Conservation (phyloP, 176 grass and related monocot genomes). For the Zizania latifolia region DNA sequence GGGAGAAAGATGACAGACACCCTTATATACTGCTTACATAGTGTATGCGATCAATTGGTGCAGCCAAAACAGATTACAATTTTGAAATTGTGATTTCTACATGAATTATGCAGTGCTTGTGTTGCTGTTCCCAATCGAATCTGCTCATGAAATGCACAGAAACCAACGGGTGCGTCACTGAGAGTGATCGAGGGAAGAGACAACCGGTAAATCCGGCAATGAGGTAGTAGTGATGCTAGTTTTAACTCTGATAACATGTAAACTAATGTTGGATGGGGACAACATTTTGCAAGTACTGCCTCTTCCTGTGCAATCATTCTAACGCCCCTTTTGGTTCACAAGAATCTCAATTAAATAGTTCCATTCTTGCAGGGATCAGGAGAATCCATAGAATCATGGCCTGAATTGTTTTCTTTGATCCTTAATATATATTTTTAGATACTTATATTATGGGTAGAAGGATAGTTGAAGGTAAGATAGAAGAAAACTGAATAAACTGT, state of each 20-base stretch:
- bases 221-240: neutral
- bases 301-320: neutral
- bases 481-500: too few relatives aligned
- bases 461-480: too few relatives aligned
- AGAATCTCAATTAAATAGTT: neutral
- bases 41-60: neutral
- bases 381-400: neutral
- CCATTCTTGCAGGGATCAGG: neutral
- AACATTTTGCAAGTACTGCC: neutral
- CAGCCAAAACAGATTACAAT: neutral
- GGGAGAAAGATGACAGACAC: neutral
- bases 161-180: too few relatives aligned
- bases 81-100: neutral
- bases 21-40: neutral
- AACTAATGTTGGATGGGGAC: neutral
- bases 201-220: neutral
- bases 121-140: neutral
- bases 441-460: too few relatives aligned
- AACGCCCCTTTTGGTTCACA: neutral
- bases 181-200: neutral
- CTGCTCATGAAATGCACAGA: too few relatives aligned
- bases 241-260: constrained; percentile 33
- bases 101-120: neutral
- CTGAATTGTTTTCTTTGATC: neutral
- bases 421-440: neutral